phyloP scores from a whole-genome alignment of 805 yeast genomes.

The Candida dajiaensis region DNA sequence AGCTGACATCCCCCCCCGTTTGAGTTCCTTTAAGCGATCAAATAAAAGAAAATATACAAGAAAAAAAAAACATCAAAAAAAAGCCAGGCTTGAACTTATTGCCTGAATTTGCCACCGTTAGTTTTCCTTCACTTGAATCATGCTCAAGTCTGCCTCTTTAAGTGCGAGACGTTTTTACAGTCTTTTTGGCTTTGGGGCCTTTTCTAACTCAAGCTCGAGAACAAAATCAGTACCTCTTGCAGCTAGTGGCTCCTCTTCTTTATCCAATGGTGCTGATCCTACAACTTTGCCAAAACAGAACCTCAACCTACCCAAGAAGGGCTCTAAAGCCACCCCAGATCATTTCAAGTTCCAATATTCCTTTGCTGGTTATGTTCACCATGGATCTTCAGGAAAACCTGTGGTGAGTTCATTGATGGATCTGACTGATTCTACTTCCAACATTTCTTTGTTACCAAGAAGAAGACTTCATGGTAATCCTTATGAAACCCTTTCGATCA shows the following conservation, averaged over 20 bases:
- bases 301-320: neutral
- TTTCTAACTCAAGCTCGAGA: neutral
- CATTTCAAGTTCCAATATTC: conserved; percentile 38
- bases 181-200: neutral
- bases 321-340: conserved; percentile 22
- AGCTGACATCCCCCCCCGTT: too few relatives aligned
- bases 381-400: conserved; percentile 33
- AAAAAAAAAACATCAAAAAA: too few relatives aligned
- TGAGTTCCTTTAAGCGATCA: too few relatives aligned
- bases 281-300: conserved; percentile 3
- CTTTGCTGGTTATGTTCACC: conserved; percentile 43
- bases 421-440: conserved; percentile 40
- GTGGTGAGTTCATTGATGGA: conserved; percentile 44
- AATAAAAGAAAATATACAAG: too few relatives aligned
- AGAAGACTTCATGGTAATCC: conserved; percentile 49
- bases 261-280: neutral
- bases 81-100: too few relatives aligned
- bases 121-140: too few relatives aligned
- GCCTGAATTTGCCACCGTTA: too few relatives aligned
- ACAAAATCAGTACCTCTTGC: neutral
- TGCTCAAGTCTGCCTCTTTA: neutral
- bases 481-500: conserved; percentile 43
- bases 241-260: neutral
- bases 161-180: neutral
- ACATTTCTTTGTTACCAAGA: conserved; percentile 39